These are phyloP conservation scores for Cyamopsis tetragonoloba DNA, from an alignment of 306 rosid genomes.

Conservation along the genomic window DNA sequence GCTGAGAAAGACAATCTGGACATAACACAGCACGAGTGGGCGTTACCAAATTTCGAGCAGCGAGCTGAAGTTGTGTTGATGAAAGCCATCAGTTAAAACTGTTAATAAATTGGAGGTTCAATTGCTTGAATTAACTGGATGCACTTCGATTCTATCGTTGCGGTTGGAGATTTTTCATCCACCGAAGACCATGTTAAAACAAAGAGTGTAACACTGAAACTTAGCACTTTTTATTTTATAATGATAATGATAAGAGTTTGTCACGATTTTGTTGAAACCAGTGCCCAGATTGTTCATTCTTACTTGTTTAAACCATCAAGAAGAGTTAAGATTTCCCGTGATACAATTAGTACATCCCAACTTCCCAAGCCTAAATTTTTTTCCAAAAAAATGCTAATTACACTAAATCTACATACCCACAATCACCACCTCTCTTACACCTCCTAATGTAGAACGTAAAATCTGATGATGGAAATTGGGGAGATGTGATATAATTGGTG, in stretches of 20 bases:
- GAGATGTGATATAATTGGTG: too few species aligned
- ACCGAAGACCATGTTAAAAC: not conserved
- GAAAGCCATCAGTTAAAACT: conserved; percentile 44
- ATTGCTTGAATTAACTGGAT: conserved; percentile 12
- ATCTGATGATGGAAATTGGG: too few species aligned
- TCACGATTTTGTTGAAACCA: conserved; percentile 22
- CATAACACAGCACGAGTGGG: conserved; percentile 96
- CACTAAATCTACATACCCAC: too few species aligned
- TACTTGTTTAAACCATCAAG: not conserved
- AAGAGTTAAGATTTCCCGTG: not conserved
- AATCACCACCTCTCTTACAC: too few species aligned
- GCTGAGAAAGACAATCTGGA: conserved; percentile 97
- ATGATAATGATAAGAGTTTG: not conserved
- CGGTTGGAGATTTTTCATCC: conserved; percentile 12
- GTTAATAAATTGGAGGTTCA: not conserved
- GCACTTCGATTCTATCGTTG: not conserved
- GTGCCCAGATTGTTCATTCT: not conserved
- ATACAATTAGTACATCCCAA: too few species aligned
- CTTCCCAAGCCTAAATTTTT: too few species aligned
- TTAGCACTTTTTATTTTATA: not conserved
- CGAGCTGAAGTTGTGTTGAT: conserved; percentile 77
- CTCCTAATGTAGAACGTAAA: too few species aligned
- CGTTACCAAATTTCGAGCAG: conserved; percentile 80
- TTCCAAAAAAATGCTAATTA: too few species aligned
- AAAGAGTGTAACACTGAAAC: conserved; percentile 12